Base-by-base conservation (phyloP, 2,329 filamentous ascomycete species). In the Escovopsis sp. region DNA sequence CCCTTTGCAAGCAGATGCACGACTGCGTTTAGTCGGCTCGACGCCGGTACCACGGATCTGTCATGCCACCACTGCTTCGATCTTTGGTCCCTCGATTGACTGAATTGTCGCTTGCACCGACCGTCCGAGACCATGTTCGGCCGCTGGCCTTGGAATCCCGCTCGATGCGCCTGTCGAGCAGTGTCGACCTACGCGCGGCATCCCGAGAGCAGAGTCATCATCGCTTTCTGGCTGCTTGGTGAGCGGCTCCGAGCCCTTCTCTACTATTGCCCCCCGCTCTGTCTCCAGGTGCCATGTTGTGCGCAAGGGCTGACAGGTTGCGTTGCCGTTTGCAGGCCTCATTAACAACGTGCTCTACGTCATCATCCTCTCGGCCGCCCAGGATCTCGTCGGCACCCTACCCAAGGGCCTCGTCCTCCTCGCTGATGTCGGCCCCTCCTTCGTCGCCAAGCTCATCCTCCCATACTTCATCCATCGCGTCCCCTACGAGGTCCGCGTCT, bases 261-360 rank as follows among this genome's bases (percentile, higher is more conserved):
- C 3, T 16, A 1, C 12, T 12, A 5, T 12, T 6, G 8, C 15
- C 14, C 9, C 5, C n/a, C n/a, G 14, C 12, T 5, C n/a, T 13
- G 4, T 10, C 35, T 25, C 8, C 8, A 16, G 29, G 24, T 12
- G 5, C 13, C 10, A 14, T 12, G 8, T 25, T 16, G 24, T 15
- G 4, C 20, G 25, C 7, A 11, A 30, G 14, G 20, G 33, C 48
- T 53, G 39, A 53, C 34, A 7, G 6, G 25, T 33, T 14, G 20
- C 20, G 20, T 20, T 20, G 2, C 20, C 20, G 10, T 1, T 24
- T 2, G 24, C 16, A 64, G 63, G 63, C 42, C 57, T 64, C 14
- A 91, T 96, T 58, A 96, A 98, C 64, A 96, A 96, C 65, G 85
- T 96, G 51, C 82, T 95, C 64, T 96, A 95, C 63, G 89, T 96